Evolutionary conservation across 2,329 filamentous ascomycete species (phyloP), one percentile per base, ranked within the genome.

Genomic region (Conoideocrella luteorostrata): DNA sequence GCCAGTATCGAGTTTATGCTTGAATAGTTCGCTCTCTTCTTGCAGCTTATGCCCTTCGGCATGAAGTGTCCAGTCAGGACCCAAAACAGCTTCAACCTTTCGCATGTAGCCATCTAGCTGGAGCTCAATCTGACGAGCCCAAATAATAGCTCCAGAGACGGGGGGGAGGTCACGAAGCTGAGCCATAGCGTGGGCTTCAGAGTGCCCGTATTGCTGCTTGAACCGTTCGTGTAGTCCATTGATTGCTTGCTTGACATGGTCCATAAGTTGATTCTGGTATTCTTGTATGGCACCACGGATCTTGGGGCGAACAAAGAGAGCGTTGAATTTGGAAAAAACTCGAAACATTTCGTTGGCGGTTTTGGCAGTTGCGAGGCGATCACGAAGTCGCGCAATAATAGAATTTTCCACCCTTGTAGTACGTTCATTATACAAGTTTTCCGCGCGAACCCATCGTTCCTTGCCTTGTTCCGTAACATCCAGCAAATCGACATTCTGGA

Each of bases 311-410:
- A 99, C 91, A 55, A 99, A 95, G 23, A 99, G 82, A 2, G 93
- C 93, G 61, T 99, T 99, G 77, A 99, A 99, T 62, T 97, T 97
- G 42, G 93, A 97, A 64, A 98, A 98, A 49, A 99, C 93, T 43
- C 94, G 86, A 65, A 99, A 99, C 93, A 98, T 99, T 67, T 98
- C 94, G 60, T 95, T 97, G 32, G 93, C 93, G 49, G 89, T 95
- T 73, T 95, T 96, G 11, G 93, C 91, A 6, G 89, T 95, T 12
- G 90, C 93, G 44, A 98, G 76, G 46, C 93, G 86, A 65, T 98
- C 93, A 57, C 93, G 80, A 24, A 98, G 74, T 43, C 89, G 80
- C 26, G 93, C 89, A 62, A 99, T 99, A 64, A 99, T 98, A 4
- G 93, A 96, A 66, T 98, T 98, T 63, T 99, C 93, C 4, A 99